Percentiles rank a stretch among this genome's conserved stretches.
phyloP scores from a whole-genome alignment of 441 rosid genomes.

The Brassica hybrid region DNA sequence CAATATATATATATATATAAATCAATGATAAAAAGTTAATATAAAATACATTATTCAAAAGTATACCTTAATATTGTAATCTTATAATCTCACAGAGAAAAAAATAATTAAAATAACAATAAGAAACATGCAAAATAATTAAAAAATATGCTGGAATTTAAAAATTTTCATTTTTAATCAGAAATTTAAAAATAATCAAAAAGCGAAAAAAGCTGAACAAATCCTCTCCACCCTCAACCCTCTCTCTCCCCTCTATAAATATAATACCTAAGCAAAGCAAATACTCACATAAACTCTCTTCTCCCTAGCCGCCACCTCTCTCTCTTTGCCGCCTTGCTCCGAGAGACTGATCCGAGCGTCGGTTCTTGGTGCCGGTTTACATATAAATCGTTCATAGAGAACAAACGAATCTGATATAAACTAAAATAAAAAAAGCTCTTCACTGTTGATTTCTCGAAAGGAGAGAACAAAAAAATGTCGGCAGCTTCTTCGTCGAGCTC shows the following conservation, averaged over 20 bases:
- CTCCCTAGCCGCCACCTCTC: slow-evolving; percentile 36
- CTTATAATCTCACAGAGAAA: not conserved
- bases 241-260: slow-evolving; percentile 32
- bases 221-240: slow-evolving; percentile 1
- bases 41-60: not conserved
- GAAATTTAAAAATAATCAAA: not conserved
- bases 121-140: not conserved
- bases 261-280: slow-evolving; percentile 8
- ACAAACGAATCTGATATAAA: slow-evolving; percentile 25
- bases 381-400: not conserved
- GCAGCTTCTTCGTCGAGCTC: slow-evolving; percentile 40
- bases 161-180: too few species aligned
- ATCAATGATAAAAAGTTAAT: too few species aligned
- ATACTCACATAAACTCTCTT: slow-evolving; percentile 28
- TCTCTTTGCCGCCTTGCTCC: slow-evolving; percentile 16
- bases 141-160: not conserved
- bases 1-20: too few species aligned
- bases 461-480: slow-evolving; percentile 34
- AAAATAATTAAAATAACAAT: not conserved
- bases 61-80: not conserved
- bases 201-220: slow-evolving; percentile 6
- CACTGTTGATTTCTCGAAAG: not conserved
- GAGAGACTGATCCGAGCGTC: not conserved
- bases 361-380: not conserved
- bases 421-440: not conserved